Base-by-base conservation (phyloP, 2,329 filamentous ascomycete species). In the Geosmithia flava region DNA sequence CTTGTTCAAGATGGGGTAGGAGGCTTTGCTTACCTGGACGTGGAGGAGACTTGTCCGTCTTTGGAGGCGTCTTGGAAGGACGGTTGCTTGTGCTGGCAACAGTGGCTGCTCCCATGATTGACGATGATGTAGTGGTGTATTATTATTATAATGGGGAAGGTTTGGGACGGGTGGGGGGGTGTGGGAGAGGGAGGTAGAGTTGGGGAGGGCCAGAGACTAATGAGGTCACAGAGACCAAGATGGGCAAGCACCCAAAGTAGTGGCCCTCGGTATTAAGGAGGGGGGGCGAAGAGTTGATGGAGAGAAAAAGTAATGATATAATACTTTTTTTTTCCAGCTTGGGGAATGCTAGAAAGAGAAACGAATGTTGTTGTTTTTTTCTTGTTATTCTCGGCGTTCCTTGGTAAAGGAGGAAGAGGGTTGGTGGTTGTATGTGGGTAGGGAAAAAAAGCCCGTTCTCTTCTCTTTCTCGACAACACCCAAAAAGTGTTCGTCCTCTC, bases 21-120 rank as follows among this genome's bases (percentile, higher is more conserved):
- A 47, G 50, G 50, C 47, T 49, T 51, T 16, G 60, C 69, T 63
- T 59, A 74, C 71, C 70, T 68, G 63, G 62, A 49, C 62, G 62
- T 44, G 64, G 61, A 55, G 69, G 63, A 49, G 67, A 66, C 46
- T 65, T 68, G 60, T 60, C 68, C 53, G 66, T 59, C 50, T 65
- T 66, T 58, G 69, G 70, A 54, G 72, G 71, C 55, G 71, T 74
- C 62, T 71, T 71, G 53, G 69, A 68, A 57, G 67, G 63, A 62
- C 62, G 67, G 59, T 62, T 56, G 52, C 59, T 59, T 53, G 64
- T 62, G 54, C 63, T 57, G 60, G 62, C 60, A 54, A 60, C 59
- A 56, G 67, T 59, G 55, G 70, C 65, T 63, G 66, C 67, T 59
- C 64, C 70, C 70, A 73, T 72, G 64, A 68, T 68, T 11, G 68